phyloP scores from a whole-genome alignment of 1,284 basidiomycete genomes.

The Papiliotrema laurentii region DNA sequence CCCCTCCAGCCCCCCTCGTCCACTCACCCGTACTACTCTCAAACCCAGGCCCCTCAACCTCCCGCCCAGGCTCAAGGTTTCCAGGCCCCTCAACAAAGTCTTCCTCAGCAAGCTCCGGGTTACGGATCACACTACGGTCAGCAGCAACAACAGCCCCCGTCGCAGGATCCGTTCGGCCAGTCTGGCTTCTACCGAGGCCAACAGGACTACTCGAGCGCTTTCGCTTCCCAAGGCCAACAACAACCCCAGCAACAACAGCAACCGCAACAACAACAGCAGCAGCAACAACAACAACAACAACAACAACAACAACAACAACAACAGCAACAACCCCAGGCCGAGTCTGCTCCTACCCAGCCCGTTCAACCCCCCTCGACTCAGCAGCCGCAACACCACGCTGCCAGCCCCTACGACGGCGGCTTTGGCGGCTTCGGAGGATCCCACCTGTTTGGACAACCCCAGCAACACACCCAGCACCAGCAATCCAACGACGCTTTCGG shows the following conservation, averaged over 20 bases:
- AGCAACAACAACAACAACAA: slow-evolving; percentile 9
- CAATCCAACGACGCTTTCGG: slow-evolving; percentile 21
- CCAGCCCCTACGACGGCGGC: slow-evolving; percentile 13
- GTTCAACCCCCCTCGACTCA: slow-evolving; percentile 14
- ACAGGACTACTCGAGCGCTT: slow-evolving; percentile 4
- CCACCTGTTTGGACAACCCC: slow-evolving; percentile 15
- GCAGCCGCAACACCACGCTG: slow-evolving; percentile 19
- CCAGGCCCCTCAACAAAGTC: slow-evolving; percentile 32
- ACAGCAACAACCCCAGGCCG: too few species aligned
- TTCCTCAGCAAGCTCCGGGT: slow-evolving; percentile 29
- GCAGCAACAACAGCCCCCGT: slow-evolving; percentile 11
- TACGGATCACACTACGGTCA: slow-evolving; percentile 30
- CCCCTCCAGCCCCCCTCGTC: slow-evolving; percentile 1
- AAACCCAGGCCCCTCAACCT: slow-evolving; percentile 11
- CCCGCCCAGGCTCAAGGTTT: slow-evolving; percentile 11
- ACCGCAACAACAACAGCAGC: slow-evolving; percentile 1
- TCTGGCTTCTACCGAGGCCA: slow-evolving; percentile 5
- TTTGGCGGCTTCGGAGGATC: slow-evolving; percentile 11
- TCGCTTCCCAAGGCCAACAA: slow-evolving; percentile 6
- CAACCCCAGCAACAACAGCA: slow-evolving; percentile 12
- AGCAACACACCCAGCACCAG: slow-evolving; percentile 22
- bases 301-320: slow-evolving; percentile 14
- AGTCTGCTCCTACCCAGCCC: slow-evolving; percentile 9
- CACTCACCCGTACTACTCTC: slow-evolving; percentile 11
- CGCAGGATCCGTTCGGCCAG: slow-evolving; percentile 7